phyloP scores from a whole-genome alignment of 345 rosid species.

The Psidium friedrichsthalianum region DNA sequence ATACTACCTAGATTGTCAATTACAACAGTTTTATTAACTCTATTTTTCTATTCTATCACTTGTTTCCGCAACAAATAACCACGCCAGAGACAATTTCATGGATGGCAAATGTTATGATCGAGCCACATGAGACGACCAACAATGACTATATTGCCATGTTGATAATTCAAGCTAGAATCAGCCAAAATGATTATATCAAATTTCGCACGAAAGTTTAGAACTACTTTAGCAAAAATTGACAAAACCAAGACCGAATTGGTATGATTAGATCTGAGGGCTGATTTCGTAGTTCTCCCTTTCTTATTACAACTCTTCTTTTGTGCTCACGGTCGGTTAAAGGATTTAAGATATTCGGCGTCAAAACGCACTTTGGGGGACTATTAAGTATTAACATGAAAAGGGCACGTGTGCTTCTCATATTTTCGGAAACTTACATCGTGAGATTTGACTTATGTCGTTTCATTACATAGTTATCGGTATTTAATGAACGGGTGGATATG shows the following conservation, averaged over 20 bases:
- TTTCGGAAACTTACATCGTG: neutral
- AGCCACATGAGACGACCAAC: rapidly evolving
- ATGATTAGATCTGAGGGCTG: neutral
- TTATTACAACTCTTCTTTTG: neutral
- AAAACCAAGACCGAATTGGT: neutral
- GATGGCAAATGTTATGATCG: too few relatives aligned
- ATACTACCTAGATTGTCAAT: too few relatives aligned
- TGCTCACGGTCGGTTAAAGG: too few relatives aligned
- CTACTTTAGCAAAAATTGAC: rapidly evolving
- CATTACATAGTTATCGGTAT: neutral
- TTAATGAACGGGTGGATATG: neutral
- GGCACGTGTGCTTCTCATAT: neutral
- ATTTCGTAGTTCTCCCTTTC: neutral
- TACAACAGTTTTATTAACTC: too few relatives aligned
- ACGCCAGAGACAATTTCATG: too few relatives aligned
- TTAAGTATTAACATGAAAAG: too few relatives aligned
- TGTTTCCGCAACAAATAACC: too few relatives aligned
- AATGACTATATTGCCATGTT: neutral
- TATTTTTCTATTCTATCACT: too few relatives aligned
- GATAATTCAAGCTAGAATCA: too few relatives aligned
- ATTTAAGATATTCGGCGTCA: too few relatives aligned
- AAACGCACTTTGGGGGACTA: too few relatives aligned
- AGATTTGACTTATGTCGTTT: neutral
- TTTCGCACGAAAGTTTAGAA: neutral
- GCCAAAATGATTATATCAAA: too few relatives aligned